Conservation (phyloP, 1,139 yeast species). For the Saccharomycopsis phalli region DNA sequence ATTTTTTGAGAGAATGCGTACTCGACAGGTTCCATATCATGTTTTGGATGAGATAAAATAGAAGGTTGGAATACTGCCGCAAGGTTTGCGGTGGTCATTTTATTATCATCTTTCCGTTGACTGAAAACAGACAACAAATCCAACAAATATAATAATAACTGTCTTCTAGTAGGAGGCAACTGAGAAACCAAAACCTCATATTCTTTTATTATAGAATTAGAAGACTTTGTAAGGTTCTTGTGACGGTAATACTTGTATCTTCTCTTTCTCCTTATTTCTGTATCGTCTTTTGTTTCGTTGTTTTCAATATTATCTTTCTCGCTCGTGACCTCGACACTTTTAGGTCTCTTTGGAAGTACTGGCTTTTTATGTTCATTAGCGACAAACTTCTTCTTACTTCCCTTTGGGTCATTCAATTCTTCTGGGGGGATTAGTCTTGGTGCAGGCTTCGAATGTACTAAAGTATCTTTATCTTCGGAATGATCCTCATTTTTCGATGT, state of each 20-base stretch:
- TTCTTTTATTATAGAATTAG: conserved; percentile 59
- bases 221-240: conserved; percentile 43
- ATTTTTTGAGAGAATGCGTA: conserved; percentile 82
- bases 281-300: background rate
- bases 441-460: too few species aligned
- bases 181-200: conserved; percentile 60
- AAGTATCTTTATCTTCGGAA: background rate
- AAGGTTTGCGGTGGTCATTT: conserved; percentile 88
- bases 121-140: conserved; percentile 85
- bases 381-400: background rate
- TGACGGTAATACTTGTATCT: conserved; percentile 31
- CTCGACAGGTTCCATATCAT: conserved; percentile 86
- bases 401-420: background rate
- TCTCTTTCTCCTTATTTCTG: conserved; percentile 25
- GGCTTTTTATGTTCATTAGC: conserved; percentile 22
- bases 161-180: conserved; percentile 66
- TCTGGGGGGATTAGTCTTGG: conserved; percentile 3
- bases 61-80: conserved; percentile 98
- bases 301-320: background rate
- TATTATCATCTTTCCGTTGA: conserved; percentile 63
- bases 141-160: conserved; percentile 76
- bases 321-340: background rate
- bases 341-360: too few species aligned
- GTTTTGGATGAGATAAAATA: conserved; percentile 81
- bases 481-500: background rate